A percentile compares a stretch with the other conserved stretches of the same genome.
phyloP scores from a whole-genome alignment of 176 grass and related monocot genomes.

The Miscanthus lutarioriparius region DNA sequence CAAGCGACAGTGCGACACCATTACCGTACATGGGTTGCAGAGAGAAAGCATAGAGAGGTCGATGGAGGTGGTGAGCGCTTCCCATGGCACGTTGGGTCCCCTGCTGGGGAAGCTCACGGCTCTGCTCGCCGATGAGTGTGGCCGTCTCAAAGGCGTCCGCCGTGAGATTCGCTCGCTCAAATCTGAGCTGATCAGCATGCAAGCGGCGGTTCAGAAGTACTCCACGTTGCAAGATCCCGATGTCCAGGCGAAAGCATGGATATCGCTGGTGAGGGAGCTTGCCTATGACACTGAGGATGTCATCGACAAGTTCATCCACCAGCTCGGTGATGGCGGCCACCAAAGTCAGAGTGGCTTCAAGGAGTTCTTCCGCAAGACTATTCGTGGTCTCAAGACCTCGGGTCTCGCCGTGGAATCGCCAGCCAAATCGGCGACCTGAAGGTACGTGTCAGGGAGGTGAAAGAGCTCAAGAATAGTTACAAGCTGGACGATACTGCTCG shows the following conservation, averaged over 20 bases:
- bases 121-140: not conserved
- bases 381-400: not conserved
- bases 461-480: not conserved
- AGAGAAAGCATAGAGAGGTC: not conserved
- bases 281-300: not conserved
- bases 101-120: not conserved
- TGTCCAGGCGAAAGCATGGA: constrained; percentile 12
- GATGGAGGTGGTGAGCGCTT: constrained; percentile 16
- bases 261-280: constrained; percentile 15
- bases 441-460: not conserved
- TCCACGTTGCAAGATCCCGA: not conserved
- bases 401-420: not conserved
- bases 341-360: not conserved
- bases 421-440: not conserved
- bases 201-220: not conserved
- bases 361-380: not conserved
- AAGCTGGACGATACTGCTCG: not conserved
- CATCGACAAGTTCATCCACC: constrained; percentile 8
- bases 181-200: not conserved
- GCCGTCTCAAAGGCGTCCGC: not conserved
- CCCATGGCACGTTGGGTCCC: not conserved
- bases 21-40: not conserved
- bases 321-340: not conserved
- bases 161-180: not conserved
- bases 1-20: too few species aligned